Conservation (phyloP, 2,329 filamentous ascomycete genomes). For the Nemania sp. region DNA sequence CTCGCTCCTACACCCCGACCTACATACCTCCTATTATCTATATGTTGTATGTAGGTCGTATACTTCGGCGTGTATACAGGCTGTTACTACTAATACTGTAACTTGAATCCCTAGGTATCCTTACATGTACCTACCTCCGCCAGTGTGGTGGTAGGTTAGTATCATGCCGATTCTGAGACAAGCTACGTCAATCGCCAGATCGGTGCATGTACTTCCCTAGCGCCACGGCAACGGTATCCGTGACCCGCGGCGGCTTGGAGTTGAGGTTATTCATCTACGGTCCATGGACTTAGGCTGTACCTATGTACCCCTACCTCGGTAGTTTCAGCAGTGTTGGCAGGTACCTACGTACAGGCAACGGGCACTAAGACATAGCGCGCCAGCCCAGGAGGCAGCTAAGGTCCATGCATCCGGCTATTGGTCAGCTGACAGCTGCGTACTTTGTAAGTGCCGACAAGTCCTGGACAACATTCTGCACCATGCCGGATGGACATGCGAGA, state of each 20-base stretch:
- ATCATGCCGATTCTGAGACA: background rate
- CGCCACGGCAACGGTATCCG: conserved; percentile 21
- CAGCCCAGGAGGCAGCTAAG: background rate
- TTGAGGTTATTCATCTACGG: too few species aligned
- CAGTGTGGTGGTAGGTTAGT: background rate
- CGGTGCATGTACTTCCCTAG: conserved; percentile 23
- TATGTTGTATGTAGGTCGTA: too few species aligned
- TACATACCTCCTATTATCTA: too few species aligned
- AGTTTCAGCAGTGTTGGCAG: background rate
- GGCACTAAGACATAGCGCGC: conserved; percentile 3
- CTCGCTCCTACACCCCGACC: too few species aligned
- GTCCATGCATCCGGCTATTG: conserved; percentile 1
- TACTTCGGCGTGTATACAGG: too few species aligned
- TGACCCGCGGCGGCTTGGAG: conserved; percentile 1
- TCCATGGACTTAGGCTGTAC: background rate
- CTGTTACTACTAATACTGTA: too few species aligned
- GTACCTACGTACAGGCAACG: background rate
- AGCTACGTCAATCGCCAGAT: conserved; percentile 14
- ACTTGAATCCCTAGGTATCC: too few species aligned
- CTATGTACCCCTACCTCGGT: too few species aligned
- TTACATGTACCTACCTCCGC: too few species aligned
- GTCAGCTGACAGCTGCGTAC: conserved; percentile 5
- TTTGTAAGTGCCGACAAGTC: background rate
- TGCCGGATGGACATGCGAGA: too few species aligned
- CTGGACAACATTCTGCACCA: background rate